Evolutionary conservation across 1,284 basidiomycete genomes (phyloP), one percentile per base, ranked within the genome.

Genomic region (Naganishia sp.): DNA sequence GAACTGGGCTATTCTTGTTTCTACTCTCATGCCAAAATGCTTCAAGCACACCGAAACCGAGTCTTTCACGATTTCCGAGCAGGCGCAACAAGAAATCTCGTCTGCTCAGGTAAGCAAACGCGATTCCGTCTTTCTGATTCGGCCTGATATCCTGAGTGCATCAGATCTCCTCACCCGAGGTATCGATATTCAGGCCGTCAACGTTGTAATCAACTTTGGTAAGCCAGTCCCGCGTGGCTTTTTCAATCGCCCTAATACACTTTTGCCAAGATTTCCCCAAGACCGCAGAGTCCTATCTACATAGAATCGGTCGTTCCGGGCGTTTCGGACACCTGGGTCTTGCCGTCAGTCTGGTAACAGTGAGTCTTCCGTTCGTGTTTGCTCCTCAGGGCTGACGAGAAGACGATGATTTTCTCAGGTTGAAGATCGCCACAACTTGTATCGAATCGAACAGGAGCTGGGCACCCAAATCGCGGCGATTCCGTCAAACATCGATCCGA

Each of bases 41-140:
- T 97, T 18, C 96, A 99, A 82, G 89, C 90, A 43, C 93, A 98
- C 80, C 92, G 96, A 70, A 99, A 99, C 83, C 90, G 95, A 76
- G 96, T 99, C 72, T 99, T 99, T 86, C 96, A 99, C 83, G 95
- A 99, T 81, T 99, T 99, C 87, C 89, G 95, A 72, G 93, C 94
- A 76, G 95, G 95, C 71, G 92, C 94, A 65, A 98, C 94, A 83
- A 89, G 95, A 73, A 99, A 98, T 82, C 87, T 99, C 71, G 95
- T 99, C 75, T 99, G 96, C 83, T 87, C 86, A 31, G 84, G 82
- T 83, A 55, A 53, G 81, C 73, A n/a, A 9, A 44, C 39, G 31
- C 18, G 16, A 9, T 18, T 31, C 16, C 6, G 9, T 13, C 6
- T 21, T 21, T 5, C 7, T 15, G n/a, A 55, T 21, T 36, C 50